Conservation (phyloP, 179 eudicot species). For the Amaranthus tricolor region DNA sequence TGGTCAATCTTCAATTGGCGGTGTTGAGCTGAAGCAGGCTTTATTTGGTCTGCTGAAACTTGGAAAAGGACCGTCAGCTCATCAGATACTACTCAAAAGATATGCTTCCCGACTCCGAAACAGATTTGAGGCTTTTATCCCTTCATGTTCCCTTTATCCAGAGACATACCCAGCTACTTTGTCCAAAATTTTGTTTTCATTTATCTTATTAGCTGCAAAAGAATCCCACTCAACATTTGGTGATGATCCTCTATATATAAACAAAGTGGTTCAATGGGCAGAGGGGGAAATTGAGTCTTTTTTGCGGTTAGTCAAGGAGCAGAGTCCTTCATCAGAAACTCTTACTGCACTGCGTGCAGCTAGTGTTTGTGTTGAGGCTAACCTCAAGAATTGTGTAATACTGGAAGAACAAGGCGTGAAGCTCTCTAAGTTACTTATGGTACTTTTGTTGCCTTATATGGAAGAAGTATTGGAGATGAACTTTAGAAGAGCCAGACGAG, state of each 20-base stretch:
- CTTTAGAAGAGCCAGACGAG: slow-evolving; percentile 75
- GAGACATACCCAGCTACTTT: slow-evolving; percentile 77
- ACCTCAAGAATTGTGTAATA: slow-evolving; percentile 68
- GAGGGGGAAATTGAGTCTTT: slow-evolving; percentile 85
- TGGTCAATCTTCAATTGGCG: slow-evolving; percentile 59
- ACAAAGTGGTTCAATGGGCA: slow-evolving; percentile 86
- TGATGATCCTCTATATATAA: slow-evolving; percentile 70
- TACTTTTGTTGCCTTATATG: slow-evolving; percentile 74
- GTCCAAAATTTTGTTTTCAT: slow-evolving; percentile 77
- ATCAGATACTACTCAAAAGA: slow-evolving; percentile 75
- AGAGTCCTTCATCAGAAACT: slow-evolving; percentile 80
- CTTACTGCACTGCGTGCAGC: slow-evolving; percentile 78
- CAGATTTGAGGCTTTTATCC: slow-evolving; percentile 65
- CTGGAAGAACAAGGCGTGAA: slow-evolving; percentile 77
- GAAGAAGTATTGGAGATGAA: slow-evolving; percentile 93
- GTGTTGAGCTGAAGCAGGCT: slow-evolving; percentile 61
- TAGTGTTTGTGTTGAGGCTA: slow-evolving; percentile 77
- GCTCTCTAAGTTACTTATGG: slow-evolving; percentile 80
- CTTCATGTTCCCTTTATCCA: slow-evolving; percentile 69
- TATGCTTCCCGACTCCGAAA: slow-evolving; percentile 65
- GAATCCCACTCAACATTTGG: slow-evolving; percentile 72
- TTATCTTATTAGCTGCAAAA: slow-evolving; percentile 60
- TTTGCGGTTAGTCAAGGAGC: slow-evolving; percentile 79
- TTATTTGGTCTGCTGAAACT: slow-evolving; percentile 62
- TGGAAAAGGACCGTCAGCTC: slow-evolving; percentile 81